Evolutionary conservation across 1,139 yeast species (phyloP).

Genomic region (Scheffersomyces lignicola): DNA sequence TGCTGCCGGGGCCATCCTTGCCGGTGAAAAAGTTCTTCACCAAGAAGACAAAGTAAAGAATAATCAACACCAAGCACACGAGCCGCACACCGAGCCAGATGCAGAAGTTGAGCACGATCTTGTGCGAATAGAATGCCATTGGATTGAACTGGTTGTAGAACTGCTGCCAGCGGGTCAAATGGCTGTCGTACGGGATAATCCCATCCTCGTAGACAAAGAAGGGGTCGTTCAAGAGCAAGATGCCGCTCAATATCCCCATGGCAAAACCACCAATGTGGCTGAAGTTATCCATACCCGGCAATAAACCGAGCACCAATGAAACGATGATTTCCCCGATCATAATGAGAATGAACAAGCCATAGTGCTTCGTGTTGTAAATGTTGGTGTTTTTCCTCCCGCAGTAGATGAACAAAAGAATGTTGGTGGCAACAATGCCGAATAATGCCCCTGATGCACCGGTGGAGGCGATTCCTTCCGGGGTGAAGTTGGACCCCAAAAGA

Average conservation of each 20-base stretch:
- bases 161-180: conserved; percentile 41
- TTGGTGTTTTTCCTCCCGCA: conserved; percentile 52
- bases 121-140: conserved; percentile 32
- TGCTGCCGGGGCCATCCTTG: conserved; percentile 32
- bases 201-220: conserved; percentile 46
- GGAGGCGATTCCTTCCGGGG: conserved; percentile 69
- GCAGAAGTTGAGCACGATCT: conserved; percentile 34
- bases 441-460: conserved; percentile 79
- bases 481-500: conserved; percentile 67
- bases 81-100: conserved; percentile 54
- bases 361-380: conserved; percentile 44
- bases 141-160: conserved; percentile 47
- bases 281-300: conserved; percentile 77
- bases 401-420: conserved; percentile 56
- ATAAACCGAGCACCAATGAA: conserved; percentile 62
- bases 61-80: conserved; percentile 44
- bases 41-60: conserved; percentile 53
- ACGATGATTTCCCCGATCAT: conserved; percentile 59
- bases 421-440: conserved; percentile 69
- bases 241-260: conserved; percentile 56
- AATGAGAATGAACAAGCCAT: conserved; percentile 43
- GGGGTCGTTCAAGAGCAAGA: conserved; percentile 61
- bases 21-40: conserved; percentile 49
- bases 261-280: conserved; percentile 79
- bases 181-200: conserved; percentile 37